Percentiles rank a stretch among this genome's conserved stretches.
These are phyloP conservation scores for Hemerocallis citrina DNA, from an alignment of 106 monocot species.

Conservation along the genomic window DNA sequence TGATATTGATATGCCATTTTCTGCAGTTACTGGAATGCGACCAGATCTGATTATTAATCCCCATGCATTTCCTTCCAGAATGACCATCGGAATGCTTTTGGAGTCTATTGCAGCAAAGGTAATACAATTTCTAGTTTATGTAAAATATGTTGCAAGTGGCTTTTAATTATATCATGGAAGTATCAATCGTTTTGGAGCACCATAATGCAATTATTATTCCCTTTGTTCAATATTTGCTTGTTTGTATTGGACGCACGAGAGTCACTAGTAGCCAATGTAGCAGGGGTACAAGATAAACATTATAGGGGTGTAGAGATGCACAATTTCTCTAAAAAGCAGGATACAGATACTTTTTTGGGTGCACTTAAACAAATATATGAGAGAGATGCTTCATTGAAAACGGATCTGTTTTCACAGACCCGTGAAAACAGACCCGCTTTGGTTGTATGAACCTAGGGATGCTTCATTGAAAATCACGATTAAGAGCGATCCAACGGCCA, in stretches of 20 bases:
- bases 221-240: neutral
- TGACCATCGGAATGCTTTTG: slow-evolving; percentile 99
- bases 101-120: slow-evolving; percentile 99
- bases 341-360: too few species aligned
- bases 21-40: slow-evolving; percentile 83
- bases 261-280: neutral
- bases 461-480: too few species aligned
- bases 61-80: slow-evolving; percentile 97
- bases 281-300: too few species aligned
- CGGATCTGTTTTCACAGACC: too few species aligned
- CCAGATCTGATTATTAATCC: slow-evolving; percentile 99
- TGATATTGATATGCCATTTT: slow-evolving; percentile 99
- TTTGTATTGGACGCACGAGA: neutral
- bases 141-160: neutral
- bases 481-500: too few species aligned
- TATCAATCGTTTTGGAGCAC: neutral
- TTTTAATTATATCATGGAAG: neutral
- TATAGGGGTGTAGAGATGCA: too few species aligned
- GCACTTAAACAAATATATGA: too few species aligned
- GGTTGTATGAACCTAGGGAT: too few species aligned
- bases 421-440: too few species aligned
- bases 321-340: too few species aligned
- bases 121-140: neutral
- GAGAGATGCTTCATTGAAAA: too few species aligned
- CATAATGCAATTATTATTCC: too few species aligned